Conservation (phyloP, 2,329 filamentous ascomycete species). For the Aschersonia sp. region DNA sequence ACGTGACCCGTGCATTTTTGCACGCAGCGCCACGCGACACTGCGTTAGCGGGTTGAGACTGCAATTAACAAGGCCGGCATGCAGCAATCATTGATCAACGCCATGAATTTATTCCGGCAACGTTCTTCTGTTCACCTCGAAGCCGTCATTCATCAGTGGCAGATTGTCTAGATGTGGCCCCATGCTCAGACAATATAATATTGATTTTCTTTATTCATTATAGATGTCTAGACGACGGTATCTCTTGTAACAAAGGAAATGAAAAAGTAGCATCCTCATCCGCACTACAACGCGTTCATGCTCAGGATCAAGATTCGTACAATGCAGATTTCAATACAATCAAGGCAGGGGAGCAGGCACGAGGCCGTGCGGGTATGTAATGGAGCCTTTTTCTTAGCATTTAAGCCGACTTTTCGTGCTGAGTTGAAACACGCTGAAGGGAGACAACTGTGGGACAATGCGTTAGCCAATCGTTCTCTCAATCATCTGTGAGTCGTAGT, state of each 20-base stretch:
- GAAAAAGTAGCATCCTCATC: slow-evolving; percentile 20
- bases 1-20: no score
- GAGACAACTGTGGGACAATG: slow-evolving; percentile 51
- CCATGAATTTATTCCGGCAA: no score
- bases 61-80: no score
- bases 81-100: no score
- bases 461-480: slow-evolving; percentile 30
- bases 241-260: slow-evolving; percentile 17
- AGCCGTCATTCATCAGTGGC: no score
- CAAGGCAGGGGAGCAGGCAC: slow-evolving; percentile 22
- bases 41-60: no score
- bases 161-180: not conserved
- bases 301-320: slow-evolving; percentile 19
- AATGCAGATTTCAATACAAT: slow-evolving; percentile 20
- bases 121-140: no score
- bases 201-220: slow-evolving; percentile 19
- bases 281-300: slow-evolving; percentile 18
- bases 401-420: slow-evolving; percentile 79
- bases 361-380: slow-evolving; percentile 23
- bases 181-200: not conserved
- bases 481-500: no score
- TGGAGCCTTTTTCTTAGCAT: slow-evolving; percentile 11
- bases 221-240: slow-evolving; percentile 23
- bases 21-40: no score
- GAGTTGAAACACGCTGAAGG: slow-evolving; percentile 77